Evolutionary conservation across 169 alveolate species (phyloP), one percentile per base, ranked within the genome.

Genomic region (Sarcocystis neurona): DNA sequence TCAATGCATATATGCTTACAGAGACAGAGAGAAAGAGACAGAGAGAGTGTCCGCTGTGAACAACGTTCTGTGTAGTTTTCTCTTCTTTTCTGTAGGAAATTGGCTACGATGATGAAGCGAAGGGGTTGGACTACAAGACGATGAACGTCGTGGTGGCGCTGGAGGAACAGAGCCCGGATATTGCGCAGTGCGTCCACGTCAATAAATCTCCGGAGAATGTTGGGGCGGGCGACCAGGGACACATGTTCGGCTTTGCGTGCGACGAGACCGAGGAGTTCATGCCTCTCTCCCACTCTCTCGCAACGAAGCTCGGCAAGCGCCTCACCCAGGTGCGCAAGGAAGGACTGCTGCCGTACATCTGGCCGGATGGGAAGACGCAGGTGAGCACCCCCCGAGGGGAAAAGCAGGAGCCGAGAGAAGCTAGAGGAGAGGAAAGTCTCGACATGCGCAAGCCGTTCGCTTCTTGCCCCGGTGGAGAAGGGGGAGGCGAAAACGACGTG

Each of bases 331-430:
- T 97, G 43, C 95, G 99, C 84, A 95, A 97, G 91, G 89, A 94
- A 68, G 99, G 94, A 39, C 89, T 91, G 82, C 88, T 97, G 93
- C 91, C 96, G 72, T 99, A 99, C 97, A 87, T 98, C 88, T 95
- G 99, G 85, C 99, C 99, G 1, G 99, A 99, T 92, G 99, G 99
- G 84, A 99, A 99, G 97, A 98, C 99, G 34, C 99, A 98, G 96
- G 98, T 97, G 32, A 96, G 97, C 23, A 97, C 96, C 4, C 97
- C 96, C 89, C 95, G 96, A 79, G 88, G 84, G 92, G 88, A 90
- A 79, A 60, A 18, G 41, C 77, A 12, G 43, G 89, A 96, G 92
- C 48, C 91, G 93, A 37, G 95, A 94, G n/a, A 43, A 15, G 20
- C n/a, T 20, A 27, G 23, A 79, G 66, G 27, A 48, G 60, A 6